A percentile compares a stretch with the other conserved stretches of the same genome.
phyloP scores from a whole-genome alignment of 257 asterid species.

The Solanum clarkiae region DNA sequence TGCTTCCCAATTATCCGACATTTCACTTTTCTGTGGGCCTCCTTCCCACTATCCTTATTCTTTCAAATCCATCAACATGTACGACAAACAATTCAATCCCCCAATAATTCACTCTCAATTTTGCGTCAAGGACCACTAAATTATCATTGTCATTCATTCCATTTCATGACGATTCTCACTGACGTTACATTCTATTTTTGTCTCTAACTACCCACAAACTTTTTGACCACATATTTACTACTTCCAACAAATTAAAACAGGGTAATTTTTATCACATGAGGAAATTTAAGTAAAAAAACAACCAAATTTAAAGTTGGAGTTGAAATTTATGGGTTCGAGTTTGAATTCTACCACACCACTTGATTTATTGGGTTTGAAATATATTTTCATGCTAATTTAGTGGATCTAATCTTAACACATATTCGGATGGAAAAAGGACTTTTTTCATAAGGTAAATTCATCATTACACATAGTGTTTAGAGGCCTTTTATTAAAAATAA shows the following conservation, averaged over 20 bases:
- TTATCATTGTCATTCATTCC: not conserved
- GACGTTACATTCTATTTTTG: not conserved
- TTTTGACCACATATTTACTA: not conserved
- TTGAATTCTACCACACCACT: not conserved
- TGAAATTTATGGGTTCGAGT: not conserved
- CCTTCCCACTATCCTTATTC: constrained; percentile 2
- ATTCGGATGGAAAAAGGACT: no score
- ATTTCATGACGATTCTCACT: not conserved
- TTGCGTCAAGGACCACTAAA: not conserved
- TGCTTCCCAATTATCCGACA: constrained; percentile 34
- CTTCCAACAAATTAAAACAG: not conserved
- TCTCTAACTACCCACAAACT: not conserved
- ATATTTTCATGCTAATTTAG: not conserved
- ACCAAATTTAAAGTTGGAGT: not conserved
- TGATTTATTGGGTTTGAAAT: no score
- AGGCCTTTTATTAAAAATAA: no score
- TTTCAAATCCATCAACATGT: constrained; percentile 20
- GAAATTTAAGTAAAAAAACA: not conserved
- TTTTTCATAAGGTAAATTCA: no score
- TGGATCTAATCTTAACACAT: not conserved
- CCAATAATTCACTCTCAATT: constrained; percentile 20
- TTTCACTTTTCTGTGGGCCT: constrained; percentile 17
- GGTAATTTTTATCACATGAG: not conserved
- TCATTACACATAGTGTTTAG: no score
- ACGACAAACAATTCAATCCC: constrained; percentile 20